These are phyloP conservation scores for Fraxinus xanthoxyloides DNA, from an alignment of 305 asterid species.

Conservation along the genomic window DNA sequence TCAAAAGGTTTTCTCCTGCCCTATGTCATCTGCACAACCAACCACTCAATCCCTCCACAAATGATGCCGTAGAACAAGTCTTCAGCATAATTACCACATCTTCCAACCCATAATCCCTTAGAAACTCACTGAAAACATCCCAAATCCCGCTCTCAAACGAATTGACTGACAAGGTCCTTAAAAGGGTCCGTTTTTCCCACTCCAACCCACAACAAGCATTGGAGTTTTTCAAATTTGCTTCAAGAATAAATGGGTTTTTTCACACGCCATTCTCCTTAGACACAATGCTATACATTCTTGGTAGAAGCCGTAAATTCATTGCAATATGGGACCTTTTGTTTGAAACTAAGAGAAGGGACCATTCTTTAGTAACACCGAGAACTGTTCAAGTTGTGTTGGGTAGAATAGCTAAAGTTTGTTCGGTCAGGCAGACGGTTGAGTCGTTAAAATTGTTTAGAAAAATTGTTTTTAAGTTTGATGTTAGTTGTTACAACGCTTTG, in stretches of 20 bases:
- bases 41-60: background rate
- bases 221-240: constrained; percentile 55
- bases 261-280: constrained; percentile 70
- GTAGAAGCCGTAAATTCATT: constrained; percentile 65
- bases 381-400: constrained; percentile 78
- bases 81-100: constrained; percentile 56
- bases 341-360: constrained; percentile 65
- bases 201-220: constrained; percentile 68
- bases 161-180: constrained; percentile 58
- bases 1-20: constrained; percentile 33
- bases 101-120: constrained; percentile 47
- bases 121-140: constrained; percentile 43
- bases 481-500: constrained; percentile 66
- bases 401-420: constrained; percentile 78
- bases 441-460: constrained; percentile 57
- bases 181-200: constrained; percentile 84
- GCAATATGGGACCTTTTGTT: constrained; percentile 62
- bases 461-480: constrained; percentile 57
- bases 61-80: constrained; percentile 50
- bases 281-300: constrained; percentile 71
- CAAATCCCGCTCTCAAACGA: constrained; percentile 57
- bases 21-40: constrained; percentile 15
- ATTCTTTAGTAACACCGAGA: constrained; percentile 61
- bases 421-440: constrained; percentile 75
- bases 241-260: constrained; percentile 45